Conservation (phyloP, 2,329 filamentous ascomycete species). For the Penicillium sp. region DNA sequence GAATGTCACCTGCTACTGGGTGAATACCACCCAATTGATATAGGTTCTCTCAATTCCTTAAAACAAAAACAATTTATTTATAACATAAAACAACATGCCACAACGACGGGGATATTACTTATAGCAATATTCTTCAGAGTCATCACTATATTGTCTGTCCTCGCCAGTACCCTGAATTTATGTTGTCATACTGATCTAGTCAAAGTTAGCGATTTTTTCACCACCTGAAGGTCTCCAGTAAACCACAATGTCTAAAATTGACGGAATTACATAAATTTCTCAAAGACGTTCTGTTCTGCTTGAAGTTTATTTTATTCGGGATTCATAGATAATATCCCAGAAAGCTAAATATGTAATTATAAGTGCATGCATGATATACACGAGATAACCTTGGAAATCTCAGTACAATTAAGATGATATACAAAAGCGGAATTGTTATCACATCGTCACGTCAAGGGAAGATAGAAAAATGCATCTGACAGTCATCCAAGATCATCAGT, state of each 20-base stretch:
- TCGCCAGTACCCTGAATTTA: too few relatives aligned
- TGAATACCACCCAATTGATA: too few relatives aligned
- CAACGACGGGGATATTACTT: too few relatives aligned
- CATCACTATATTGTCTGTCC: too few relatives aligned
- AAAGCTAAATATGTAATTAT: not conserved
- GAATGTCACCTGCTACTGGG: too few relatives aligned
- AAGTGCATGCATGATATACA: conserved; percentile 4
- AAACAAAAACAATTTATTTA: too few relatives aligned
- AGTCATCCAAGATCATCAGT: conserved; percentile 15
- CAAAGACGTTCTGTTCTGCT: not conserved
- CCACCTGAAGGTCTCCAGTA: not conserved
- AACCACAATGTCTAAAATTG: not conserved
- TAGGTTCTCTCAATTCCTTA: too few relatives aligned
- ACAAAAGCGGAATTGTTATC: conserved; percentile 7
- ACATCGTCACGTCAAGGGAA: conserved; percentile 4
- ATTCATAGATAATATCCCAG: not conserved
- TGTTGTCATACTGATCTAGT: too few relatives aligned
- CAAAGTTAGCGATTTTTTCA: too few relatives aligned
- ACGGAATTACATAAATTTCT: not conserved
- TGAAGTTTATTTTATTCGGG: not conserved
- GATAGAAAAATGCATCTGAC: conserved; percentile 9
- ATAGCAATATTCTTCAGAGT: too few relatives aligned
- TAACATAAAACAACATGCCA: too few relatives aligned
- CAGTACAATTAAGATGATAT: conserved; percentile 12
- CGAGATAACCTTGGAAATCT: not conserved